These are phyloP conservation scores for Citrus inodora DNA, from an alignment of 345 rosid species.

Conservation along the genomic window DNA sequence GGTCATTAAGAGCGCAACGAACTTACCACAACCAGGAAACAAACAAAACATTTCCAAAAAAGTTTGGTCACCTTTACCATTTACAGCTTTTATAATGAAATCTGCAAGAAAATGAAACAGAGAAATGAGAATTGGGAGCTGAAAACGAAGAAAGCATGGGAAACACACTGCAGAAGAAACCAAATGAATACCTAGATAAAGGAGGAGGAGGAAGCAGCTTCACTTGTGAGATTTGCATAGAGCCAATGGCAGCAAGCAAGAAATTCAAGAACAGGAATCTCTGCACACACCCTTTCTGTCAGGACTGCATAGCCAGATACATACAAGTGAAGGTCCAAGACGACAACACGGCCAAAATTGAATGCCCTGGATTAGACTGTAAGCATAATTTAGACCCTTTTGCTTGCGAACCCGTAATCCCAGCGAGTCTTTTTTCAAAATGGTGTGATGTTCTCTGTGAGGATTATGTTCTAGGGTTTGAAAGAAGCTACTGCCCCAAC, in stretches of 20 bases:
- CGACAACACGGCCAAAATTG: slow-evolving; percentile 2
- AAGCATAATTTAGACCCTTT: slow-evolving; percentile 20
- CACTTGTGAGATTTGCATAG: slow-evolving; percentile 33
- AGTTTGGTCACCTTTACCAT: no score
- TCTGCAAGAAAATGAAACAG: no score
- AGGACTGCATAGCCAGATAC: slow-evolving; percentile 27
- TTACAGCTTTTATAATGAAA: no score
- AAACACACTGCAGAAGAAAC: background rate
- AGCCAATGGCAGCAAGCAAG: slow-evolving; percentile 13
- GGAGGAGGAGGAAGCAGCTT: background rate
- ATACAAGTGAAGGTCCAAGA: slow-evolving; percentile 26
- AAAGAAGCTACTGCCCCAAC: slow-evolving; percentile 31
- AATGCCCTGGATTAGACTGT: slow-evolving; percentile 31
- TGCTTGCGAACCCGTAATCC: slow-evolving; percentile 21
- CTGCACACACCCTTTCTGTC: slow-evolving; percentile 29
- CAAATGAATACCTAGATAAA: background rate
- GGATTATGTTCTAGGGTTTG: background rate
- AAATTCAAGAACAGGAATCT: slow-evolving; percentile 22
- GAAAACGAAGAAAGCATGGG: background rate
- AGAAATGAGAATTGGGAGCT: no score
- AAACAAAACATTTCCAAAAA: no score
- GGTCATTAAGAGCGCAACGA: background rate
- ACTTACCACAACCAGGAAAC: no score
- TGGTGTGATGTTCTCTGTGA: slow-evolving; percentile 34
- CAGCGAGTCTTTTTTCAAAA: slow-evolving; percentile 15